A percentile compares a stretch with the other conserved stretches of the same genome.
Evolutionary conservation across 2,329 filamentous ascomycete genomes (phyloP).

Genomic region (Lasiodiplodia citricola): DNA sequence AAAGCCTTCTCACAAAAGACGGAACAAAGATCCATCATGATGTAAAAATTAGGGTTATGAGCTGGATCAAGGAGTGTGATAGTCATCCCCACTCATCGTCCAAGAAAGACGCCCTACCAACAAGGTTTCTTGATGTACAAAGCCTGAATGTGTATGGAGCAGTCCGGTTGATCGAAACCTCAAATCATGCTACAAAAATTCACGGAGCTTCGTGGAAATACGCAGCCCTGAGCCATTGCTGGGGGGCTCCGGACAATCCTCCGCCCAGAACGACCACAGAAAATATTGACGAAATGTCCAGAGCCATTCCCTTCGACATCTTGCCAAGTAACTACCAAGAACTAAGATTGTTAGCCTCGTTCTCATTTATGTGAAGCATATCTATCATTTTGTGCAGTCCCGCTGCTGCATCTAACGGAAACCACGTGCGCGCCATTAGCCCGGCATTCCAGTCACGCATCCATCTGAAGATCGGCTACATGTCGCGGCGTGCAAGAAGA

Average conservation of each 20-base stretch:
- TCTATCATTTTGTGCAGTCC: too few species aligned
- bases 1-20: neutral
- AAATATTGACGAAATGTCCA: conserved; percentile 18
- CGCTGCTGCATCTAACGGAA: too few species aligned
- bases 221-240: conserved; percentile 33
- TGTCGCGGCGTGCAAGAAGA: neutral
- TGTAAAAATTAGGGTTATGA: neutral
- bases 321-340: conserved; percentile 26
- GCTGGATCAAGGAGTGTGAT: neutral
- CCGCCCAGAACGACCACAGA: conserved; percentile 30
- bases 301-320: neutral
- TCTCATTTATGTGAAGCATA: too few species aligned
- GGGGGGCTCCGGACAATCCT: conserved; percentile 30
- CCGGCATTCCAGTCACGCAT: conserved; percentile 32
- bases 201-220: neutral
- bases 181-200: neutral
- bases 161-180: neutral
- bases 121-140: neutral
- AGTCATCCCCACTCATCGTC: neutral
- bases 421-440: conserved; percentile 31
- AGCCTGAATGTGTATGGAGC: neutral
- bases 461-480: conserved; percentile 39
- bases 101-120: neutral
- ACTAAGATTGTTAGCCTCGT: too few species aligned
- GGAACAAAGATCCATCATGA: neutral